Evolutionary conservation across 2,329 filamentous ascomycete genomes (phyloP), one percentile per base, ranked within the genome.

Genomic region (Colletotrichum chrysophilum): DNA sequence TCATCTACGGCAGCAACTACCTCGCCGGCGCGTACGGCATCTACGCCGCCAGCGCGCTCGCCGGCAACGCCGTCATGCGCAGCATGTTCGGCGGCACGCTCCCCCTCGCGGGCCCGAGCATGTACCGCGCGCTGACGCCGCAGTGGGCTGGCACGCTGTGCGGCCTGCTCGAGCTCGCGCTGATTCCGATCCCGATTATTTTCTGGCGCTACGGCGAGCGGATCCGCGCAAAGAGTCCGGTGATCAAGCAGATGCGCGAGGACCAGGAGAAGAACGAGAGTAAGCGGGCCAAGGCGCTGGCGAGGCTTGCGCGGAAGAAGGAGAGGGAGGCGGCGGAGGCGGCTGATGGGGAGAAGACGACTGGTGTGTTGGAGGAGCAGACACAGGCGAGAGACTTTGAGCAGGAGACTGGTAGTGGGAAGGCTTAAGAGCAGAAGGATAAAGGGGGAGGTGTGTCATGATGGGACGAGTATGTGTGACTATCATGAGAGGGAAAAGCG

Each of bases 1-100:
- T 97, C 85, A 96, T 97, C 80, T 97, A 97, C 80, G 91, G 93
- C 0, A 91, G 90, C 7, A 97, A 95, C 80, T 98, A 97, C 82
- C 86, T 98, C 5, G 94, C 95, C 0, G 90, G 93, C 64, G 91
- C 92, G 8, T 76, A 97, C 79, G 93, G 93, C 5, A 94, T 97
- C 79, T 97, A 96, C 81, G 93, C 95, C 2, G 95, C 95, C 1
- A 94, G 92, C 4, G 95, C 95, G 0, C 87, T 97, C 38, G 95
- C 95, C 0, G 94, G 94, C 0, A 97, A 97, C 79, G 91, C 94
- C 0, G 93, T 97, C 3, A 88, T 95, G 18, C 88, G 95, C 38
- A 93, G 91, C 72, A 82, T 94, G 8, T 88, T 96, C 70, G 95
- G 95, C n/a, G 95, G 93, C n/a, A 90, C 92, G 0, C 86, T 97